These are phyloP conservation scores for Lactarius hatsudake DNA, from an alignment of 768 basidiomycete genomes.

Conservation along the genomic window DNA sequence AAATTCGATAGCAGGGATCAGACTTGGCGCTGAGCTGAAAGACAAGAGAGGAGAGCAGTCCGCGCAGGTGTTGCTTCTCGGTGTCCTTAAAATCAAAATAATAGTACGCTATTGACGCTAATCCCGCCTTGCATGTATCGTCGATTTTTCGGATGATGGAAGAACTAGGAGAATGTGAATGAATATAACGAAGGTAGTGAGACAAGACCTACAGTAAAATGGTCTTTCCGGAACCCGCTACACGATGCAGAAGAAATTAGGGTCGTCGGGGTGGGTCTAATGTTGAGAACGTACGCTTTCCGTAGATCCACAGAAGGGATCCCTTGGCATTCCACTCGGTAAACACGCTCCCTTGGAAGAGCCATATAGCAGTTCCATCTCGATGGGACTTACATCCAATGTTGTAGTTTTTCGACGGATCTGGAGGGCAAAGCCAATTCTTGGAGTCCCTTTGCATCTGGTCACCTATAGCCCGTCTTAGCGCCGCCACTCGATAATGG, in stretches of 20 bases:
- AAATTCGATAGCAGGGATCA: not conserved
- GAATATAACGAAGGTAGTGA: not conserved
- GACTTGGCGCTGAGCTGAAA: slow-evolving; percentile 3
- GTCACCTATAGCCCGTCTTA: not conserved
- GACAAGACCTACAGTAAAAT: slow-evolving; percentile 3
- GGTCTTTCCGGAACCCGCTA: slow-evolving; percentile 12
- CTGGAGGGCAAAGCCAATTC: slow-evolving; percentile 12
- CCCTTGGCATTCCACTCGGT: not conserved
- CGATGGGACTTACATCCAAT: not conserved
- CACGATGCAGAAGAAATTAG: not conserved
- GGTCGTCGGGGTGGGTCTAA: not conserved
- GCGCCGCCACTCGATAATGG: too few species aligned
- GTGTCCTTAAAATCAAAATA: slow-evolving; percentile 14
- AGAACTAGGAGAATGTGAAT: not conserved
- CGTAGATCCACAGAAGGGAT: slow-evolving; percentile 5
- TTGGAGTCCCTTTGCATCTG: not conserved
- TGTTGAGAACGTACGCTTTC: slow-evolving; percentile 1
- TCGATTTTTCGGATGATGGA: not conserved
- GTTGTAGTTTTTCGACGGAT: slow-evolving; percentile 12
- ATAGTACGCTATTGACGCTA: slow-evolving; percentile 4
- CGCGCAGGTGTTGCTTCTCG: not conserved
- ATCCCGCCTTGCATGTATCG: not conserved
- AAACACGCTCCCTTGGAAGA: not conserved
- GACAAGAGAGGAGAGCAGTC: slow-evolving; percentile 2
- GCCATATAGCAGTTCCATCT: slow-evolving; percentile 5